phyloP scores from a whole-genome alignment of 2,329 filamentous ascomycete species.

The Trichothecium sympodiale region DNA sequence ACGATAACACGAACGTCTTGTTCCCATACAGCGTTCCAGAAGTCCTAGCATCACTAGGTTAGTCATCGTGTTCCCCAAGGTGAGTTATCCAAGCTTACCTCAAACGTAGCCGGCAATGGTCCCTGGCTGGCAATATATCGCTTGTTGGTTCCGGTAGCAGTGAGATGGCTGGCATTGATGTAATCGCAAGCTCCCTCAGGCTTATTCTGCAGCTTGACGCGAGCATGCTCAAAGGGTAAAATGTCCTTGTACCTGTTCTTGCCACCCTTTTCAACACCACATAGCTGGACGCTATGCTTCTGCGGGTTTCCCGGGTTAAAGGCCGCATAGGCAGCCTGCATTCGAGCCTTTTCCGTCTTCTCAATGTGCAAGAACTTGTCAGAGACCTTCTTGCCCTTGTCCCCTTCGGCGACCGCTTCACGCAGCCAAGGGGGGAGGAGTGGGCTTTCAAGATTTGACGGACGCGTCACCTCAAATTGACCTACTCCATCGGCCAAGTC shows the following conservation, averaged over 20 bases:
- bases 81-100: constrained; percentile 47
- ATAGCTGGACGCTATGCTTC: constrained; percentile 53
- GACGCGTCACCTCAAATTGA: constrained; percentile 51
- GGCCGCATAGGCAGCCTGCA: constrained; percentile 62
- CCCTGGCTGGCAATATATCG: constrained; percentile 93
- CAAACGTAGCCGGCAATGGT: constrained; percentile 83
- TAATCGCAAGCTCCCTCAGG: constrained; percentile 71
- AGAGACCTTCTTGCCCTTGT: constrained; percentile 72
- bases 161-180: constrained; percentile 84
- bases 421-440: constrained; percentile 68
- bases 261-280: constrained; percentile 83
- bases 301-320: constrained; percentile 28
- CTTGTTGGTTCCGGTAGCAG: constrained; percentile 73
- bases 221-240: constrained; percentile 85
- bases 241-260: constrained; percentile 99
- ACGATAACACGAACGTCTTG: constrained; percentile 91
- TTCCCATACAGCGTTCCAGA: constrained; percentile 97
- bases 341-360: constrained; percentile 76
- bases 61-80: constrained; percentile 7
- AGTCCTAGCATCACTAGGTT: constrained; percentile 52
- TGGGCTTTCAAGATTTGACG: constrained; percentile 31
- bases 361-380: constrained; percentile 80
- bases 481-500: constrained; percentile 89
- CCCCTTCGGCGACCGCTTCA: constrained; percentile 50
- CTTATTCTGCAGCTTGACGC: constrained; percentile 67